Conservation (phyloP, 1,284 basidiomycete genomes). For the Anthracocystis setariae region DNA sequence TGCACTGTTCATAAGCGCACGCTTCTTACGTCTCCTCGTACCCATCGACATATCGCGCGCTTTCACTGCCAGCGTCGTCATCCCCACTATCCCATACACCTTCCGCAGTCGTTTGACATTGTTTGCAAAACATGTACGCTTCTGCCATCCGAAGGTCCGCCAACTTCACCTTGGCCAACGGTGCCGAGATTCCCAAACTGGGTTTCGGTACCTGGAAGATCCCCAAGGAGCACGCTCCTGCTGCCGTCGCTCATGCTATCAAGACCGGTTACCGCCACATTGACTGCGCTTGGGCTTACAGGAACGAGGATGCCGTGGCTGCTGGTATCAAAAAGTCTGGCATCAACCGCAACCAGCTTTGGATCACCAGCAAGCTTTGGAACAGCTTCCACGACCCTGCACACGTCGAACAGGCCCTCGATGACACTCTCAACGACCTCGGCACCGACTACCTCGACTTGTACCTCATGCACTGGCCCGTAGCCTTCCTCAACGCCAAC, state of each 20-base stretch:
- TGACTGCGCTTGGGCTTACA: slow-evolving; percentile 61
- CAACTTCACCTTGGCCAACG: slow-evolving; percentile 54
- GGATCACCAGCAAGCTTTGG: slow-evolving; percentile 86
- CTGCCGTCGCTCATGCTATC: slow-evolving; percentile 69
- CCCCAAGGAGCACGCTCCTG: slow-evolving; percentile 70
- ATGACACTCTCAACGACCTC: slow-evolving; percentile 78
- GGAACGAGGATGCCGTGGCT: slow-evolving; percentile 87
- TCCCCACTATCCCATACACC: background rate
- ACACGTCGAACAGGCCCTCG: slow-evolving; percentile 71
- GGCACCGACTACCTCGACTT: slow-evolving; percentile 81
- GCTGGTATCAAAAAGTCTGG: slow-evolving; percentile 79
- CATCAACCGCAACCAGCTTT: slow-evolving; percentile 80
- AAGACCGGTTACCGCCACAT: slow-evolving; percentile 59
- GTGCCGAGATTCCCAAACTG: slow-evolving; percentile 59
- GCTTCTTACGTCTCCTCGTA: slow-evolving; percentile 2
- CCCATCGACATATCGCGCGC: background rate
- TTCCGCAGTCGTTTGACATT: background rate
- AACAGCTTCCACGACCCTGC: slow-evolving; percentile 74
- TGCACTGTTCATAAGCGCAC: slow-evolving; percentile 9
- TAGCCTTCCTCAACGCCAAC: slow-evolving; percentile 60
- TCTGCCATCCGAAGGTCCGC: slow-evolving; percentile 55
- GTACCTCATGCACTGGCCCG: slow-evolving; percentile 81
- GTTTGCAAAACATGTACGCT: slow-evolving; percentile 46
- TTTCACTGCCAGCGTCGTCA: slow-evolving; percentile 8
- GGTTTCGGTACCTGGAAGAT: slow-evolving; percentile 62